These are phyloP conservation scores for Saccharomycopsis hybrid DNA, from an alignment of 1,139 yeast species.

Conservation along the genomic window DNA sequence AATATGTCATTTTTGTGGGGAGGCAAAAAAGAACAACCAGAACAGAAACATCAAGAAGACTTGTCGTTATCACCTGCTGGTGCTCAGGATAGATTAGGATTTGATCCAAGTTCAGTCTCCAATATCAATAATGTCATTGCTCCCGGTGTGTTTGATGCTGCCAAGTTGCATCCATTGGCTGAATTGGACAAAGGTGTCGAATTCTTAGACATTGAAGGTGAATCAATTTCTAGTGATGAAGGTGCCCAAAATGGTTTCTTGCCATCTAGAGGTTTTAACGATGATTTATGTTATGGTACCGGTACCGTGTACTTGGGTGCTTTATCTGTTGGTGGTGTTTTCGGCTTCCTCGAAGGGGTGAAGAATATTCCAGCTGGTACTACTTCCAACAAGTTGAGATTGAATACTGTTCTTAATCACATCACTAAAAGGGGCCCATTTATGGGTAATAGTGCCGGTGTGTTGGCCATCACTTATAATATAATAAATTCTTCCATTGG, in stretches of 20 bases:
- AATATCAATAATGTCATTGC: constrained; percentile 56
- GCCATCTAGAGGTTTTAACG: constrained; percentile 96
- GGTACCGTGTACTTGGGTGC: constrained; percentile 88
- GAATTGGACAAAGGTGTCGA: constrained; percentile 87
- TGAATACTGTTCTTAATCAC: constrained; percentile 86
- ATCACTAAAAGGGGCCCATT: constrained; percentile 94
- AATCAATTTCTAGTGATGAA: constrained; percentile 63
- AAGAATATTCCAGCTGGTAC: constrained; percentile 67
- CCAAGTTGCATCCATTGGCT: constrained; percentile 77
- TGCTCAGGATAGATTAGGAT: constrained; percentile 38
- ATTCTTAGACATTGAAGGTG: constrained; percentile 84
- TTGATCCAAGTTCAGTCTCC: constrained; percentile 60
- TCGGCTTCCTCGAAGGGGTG: constrained; percentile 83
- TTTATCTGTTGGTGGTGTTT: constrained; percentile 78
- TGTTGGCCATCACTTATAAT: constrained; percentile 83
- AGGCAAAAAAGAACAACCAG: constrained; percentile 4
- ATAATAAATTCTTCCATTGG: constrained; percentile 76
- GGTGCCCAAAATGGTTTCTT: constrained; percentile 78
- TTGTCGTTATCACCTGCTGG: not conserved
- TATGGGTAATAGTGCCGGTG: constrained; percentile 93
- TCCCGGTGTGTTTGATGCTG: constrained; percentile 59
- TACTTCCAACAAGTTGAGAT: constrained; percentile 63
- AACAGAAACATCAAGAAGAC: not conserved
- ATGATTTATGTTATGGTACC: constrained; percentile 95
- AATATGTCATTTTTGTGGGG: constrained; percentile 22